Conservation (phyloP, 805 yeast species). For the Diddensiella transvaalensis region DNA sequence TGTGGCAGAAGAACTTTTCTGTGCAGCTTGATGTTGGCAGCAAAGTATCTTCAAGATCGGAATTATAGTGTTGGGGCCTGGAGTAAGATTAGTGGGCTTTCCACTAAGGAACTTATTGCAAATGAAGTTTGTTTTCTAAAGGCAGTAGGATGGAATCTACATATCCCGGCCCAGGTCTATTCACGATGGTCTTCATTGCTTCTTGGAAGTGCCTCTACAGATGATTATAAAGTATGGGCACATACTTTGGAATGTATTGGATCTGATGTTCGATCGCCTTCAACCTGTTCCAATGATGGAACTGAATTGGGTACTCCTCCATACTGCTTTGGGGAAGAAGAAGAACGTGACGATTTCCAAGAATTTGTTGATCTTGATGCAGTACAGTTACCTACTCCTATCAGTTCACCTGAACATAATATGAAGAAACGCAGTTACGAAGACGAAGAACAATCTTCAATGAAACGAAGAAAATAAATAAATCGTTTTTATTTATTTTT, state of each 20-base stretch:
- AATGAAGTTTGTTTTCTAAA: conserved; percentile 54
- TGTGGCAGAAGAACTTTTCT: conserved; percentile 69
- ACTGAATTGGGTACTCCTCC: not conserved
- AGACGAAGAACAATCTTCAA: not conserved
- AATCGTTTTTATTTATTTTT: no score
- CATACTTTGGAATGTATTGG: conserved; percentile 8
- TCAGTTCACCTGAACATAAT: not conserved
- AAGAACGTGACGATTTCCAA: not conserved
- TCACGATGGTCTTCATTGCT: conserved; percentile 39
- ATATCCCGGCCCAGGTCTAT: conserved; percentile 48
- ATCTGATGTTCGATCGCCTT: conserved; percentile 3
- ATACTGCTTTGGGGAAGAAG: not conserved
- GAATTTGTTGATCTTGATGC: not conserved
- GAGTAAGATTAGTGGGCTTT: conserved; percentile 69
- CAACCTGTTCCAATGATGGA: not conserved
- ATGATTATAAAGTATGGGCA: conserved; percentile 13
- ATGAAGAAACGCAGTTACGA: not conserved
- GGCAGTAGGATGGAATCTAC: conserved; percentile 54
- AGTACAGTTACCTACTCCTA: not conserved
- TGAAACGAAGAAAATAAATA: not conserved
- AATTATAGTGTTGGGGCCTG: conserved; percentile 67
- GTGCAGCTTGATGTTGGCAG: conserved; percentile 64
- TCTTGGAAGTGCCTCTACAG: conserved; percentile 14
- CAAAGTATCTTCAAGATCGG: conserved; percentile 70
- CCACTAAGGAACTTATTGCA: conserved; percentile 45